Evolutionary conservation across 495 filamentous ascomycete genomes (phyloP).

Genomic region (Xylaria cubensis): DNA sequence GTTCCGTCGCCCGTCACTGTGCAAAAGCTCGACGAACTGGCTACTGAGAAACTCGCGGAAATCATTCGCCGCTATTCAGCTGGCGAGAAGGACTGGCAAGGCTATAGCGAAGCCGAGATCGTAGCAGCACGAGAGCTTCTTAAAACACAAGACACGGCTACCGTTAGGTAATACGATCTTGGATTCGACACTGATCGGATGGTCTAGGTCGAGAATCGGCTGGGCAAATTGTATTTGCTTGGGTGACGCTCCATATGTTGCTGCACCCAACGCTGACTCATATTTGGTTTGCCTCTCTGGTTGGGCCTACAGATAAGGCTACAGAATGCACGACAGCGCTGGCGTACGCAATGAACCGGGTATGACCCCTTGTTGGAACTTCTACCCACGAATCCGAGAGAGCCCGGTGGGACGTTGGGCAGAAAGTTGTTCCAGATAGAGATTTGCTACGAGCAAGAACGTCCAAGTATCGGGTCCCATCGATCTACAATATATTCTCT

Average conservation of each 20-base stretch:
- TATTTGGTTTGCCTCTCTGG: conserved; percentile 8
- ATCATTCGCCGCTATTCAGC: conserved; percentile 69
- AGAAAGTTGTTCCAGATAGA: conserved; percentile 37
- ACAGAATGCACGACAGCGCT: conserved; percentile 23
- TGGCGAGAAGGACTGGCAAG: conserved; percentile 70
- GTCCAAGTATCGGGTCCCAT: conserved; percentile 19
- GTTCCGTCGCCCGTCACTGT: conserved; percentile 61
- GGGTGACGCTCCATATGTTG: conserved; percentile 3
- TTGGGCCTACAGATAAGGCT: conserved; percentile 26
- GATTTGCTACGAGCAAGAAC: conserved; percentile 11
- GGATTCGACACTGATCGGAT: background rate
- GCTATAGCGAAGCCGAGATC: conserved; percentile 76
- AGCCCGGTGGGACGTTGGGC: conserved; percentile 39
- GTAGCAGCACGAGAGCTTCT: conserved; percentile 79
- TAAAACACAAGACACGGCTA: conserved; percentile 45
- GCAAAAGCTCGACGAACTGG: conserved; percentile 71
- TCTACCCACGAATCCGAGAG: conserved; percentile 20
- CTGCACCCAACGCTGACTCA: conserved; percentile 21
- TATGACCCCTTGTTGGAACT: conserved; percentile 7
- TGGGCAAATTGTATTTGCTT: conserved; percentile 2
- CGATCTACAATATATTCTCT: conserved; percentile 26
- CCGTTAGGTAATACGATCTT: conserved; percentile 41
- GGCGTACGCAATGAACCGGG: conserved; percentile 17
- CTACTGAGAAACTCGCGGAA: conserved; percentile 75
- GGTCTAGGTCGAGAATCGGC: background rate